These are phyloP conservation scores for Aspergillus felis DNA, from an alignment of 2,329 filamentous ascomycete species.

Conservation along the genomic window DNA sequence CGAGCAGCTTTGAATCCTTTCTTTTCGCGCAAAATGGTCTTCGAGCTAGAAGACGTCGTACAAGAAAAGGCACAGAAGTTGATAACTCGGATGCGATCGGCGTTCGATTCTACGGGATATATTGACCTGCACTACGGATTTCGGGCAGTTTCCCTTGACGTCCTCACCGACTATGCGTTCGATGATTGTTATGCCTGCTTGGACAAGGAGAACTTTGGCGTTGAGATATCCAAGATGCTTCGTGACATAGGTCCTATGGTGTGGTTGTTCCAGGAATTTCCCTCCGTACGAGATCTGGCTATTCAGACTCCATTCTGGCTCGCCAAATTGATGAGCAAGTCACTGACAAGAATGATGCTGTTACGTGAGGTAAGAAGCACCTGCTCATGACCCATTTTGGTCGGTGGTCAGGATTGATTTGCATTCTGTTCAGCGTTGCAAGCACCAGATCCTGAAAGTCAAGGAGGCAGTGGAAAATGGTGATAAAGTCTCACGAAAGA, in stretches of 20 bases:
- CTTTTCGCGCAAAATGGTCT: constrained; percentile 24
- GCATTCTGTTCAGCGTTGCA: constrained; percentile 5
- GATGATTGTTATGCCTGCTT: constrained; percentile 18
- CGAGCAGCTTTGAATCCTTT: constrained; percentile 28
- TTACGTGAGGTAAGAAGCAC: constrained; percentile 10
- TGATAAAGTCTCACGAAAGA: constrained; percentile 14
- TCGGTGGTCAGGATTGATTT: neutral
- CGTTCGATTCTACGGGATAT: constrained; percentile 9
- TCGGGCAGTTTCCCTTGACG: constrained; percentile 24
- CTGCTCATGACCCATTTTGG: too few species aligned
- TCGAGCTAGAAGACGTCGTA: constrained; percentile 22
- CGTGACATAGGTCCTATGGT: constrained; percentile 15
- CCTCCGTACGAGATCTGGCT: constrained; percentile 11
- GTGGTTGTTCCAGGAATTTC: constrained; percentile 24
- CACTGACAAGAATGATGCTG: constrained; percentile 14
- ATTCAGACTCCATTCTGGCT: constrained; percentile 16
- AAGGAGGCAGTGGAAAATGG: constrained; percentile 15
- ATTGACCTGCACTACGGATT: constrained; percentile 23
- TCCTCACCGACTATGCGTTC: constrained; percentile 28
- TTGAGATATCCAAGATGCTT: constrained; percentile 17
- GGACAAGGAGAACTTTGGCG: constrained; percentile 16
- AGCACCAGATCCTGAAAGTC: constrained; percentile 13
- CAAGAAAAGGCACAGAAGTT: constrained; percentile 20
- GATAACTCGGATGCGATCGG: constrained; percentile 16
- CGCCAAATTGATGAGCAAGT: constrained; percentile 6